phyloP scores from a whole-genome alignment of 331 rosid genomes.

The Malus hybrid region DNA sequence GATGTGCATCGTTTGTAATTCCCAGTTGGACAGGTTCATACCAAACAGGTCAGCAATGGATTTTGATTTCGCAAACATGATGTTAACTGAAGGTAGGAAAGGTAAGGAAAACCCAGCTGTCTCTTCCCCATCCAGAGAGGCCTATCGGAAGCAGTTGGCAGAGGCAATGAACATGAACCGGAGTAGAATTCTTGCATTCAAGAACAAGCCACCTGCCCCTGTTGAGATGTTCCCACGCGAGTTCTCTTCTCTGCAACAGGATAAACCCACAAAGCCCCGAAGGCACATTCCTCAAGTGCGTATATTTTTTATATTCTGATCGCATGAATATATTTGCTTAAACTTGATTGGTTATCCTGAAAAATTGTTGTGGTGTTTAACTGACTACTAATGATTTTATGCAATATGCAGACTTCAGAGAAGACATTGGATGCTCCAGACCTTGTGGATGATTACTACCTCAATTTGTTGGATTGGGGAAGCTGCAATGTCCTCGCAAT shows the following conservation, averaged over 20 bases:
- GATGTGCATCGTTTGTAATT: not conserved
- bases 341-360: not conserved
- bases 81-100: conserved; percentile 51
- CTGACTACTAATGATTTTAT: conserved; percentile 3
- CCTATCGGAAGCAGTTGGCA: conserved; percentile 50
- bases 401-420: conserved; percentile 55
- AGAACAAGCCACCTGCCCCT: conserved; percentile 59
- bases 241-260: conserved; percentile 25
- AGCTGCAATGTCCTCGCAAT: conserved; percentile 56
- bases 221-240: conserved; percentile 41
- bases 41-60: conserved; percentile 74
- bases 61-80: conserved; percentile 46
- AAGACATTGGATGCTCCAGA: conserved; percentile 88
- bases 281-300: conserved; percentile 66
- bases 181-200: conserved; percentile 63
- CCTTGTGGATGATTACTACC: conserved; percentile 68
- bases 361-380: not conserved
- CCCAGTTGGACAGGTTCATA: conserved; percentile 71
- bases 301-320: not conserved
- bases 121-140: conserved; percentile 51
- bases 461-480: conserved; percentile 83
- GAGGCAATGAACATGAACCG: conserved; percentile 63
- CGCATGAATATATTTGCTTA: not conserved
- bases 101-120: conserved; percentile 43
- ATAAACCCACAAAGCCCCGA: conserved; percentile 30